Conservation (phyloP, 805 yeast genomes). For the Wickerhamomyces ciferrii region DNA sequence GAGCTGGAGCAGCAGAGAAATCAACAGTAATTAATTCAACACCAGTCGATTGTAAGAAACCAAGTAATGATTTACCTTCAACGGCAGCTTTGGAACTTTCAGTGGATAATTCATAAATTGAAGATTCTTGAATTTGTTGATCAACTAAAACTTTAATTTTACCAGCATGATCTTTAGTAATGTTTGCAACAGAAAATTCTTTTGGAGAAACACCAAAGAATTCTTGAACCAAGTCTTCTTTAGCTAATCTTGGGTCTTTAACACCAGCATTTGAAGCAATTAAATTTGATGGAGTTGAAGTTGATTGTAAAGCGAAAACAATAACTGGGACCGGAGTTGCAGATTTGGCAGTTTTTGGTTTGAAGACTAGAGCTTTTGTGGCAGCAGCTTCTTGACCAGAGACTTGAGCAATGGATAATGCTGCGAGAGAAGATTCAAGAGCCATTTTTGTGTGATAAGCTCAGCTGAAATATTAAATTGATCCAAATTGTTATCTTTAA, state of each 20-base stretch:
- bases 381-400: constrained; percentile 44
- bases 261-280: constrained; percentile 64
- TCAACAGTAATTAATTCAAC: constrained; percentile 54
- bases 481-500: background rate
- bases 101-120: constrained; percentile 37
- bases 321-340: constrained; percentile 76
- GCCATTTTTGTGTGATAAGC: constrained; percentile 38
- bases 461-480: too few species aligned
- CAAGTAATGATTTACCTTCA: constrained; percentile 40
- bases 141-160: constrained; percentile 61
- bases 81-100: constrained; percentile 47
- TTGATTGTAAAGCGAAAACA: constrained; percentile 67
- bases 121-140: constrained; percentile 35
- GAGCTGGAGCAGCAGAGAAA: constrained; percentile 36
- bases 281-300: constrained; percentile 61
- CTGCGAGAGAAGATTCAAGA: constrained; percentile 61
- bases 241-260: constrained; percentile 86
- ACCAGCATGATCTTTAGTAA: constrained; percentile 40
- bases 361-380: constrained; percentile 78
- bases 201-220: constrained; percentile 54
- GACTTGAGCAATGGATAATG: constrained; percentile 56
- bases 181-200: constrained; percentile 55
- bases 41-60: constrained; percentile 43
- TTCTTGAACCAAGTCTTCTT: constrained; percentile 68
- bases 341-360: constrained; percentile 85